These are phyloP conservation scores for Bruguiera gymnorhiza DNA, from an alignment of 345 rosid species.

Conservation along the genomic window DNA sequence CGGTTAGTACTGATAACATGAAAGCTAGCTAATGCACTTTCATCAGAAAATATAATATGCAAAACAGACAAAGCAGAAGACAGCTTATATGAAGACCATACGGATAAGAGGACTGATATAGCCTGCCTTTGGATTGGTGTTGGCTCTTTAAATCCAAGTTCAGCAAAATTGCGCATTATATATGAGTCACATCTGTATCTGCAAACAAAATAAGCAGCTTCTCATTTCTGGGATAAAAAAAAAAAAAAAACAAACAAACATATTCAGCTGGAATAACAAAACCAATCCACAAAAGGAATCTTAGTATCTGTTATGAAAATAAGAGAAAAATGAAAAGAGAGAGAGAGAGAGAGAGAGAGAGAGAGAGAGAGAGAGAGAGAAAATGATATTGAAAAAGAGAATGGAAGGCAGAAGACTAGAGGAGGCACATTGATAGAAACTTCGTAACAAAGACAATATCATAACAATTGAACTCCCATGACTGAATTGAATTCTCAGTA, in stretches of 20 bases:
- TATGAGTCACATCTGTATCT: conserved; percentile 69
- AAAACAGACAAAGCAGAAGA: conserved; percentile 9
- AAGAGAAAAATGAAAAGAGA: background rate
- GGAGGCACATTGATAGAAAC: background rate
- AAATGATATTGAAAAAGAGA: background rate
- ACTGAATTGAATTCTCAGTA: too few relatives aligned
- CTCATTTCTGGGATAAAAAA: background rate
- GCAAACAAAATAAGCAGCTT: background rate
- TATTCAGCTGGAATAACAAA: background rate
- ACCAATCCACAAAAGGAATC: background rate
- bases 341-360: background rate
- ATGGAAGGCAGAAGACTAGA: background rate
- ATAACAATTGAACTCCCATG: too few relatives aligned
- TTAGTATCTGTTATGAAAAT: background rate
- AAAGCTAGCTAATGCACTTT: background rate
- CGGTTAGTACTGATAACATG: background rate
- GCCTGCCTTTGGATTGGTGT: conserved; percentile 99
- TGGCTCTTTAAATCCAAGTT: conserved; percentile 89
- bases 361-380: background rate
- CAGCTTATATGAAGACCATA: conserved; percentile 39
- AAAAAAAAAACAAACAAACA: background rate
- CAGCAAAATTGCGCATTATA: conserved; percentile 61
- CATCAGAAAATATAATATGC: background rate
- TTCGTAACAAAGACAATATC: background rate
- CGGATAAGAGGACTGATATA: conserved; percentile 79